Percentiles rank a stretch among this genome's conserved stretches.
Evolutionary conservation across 306 rosid genomes (phyloP).

Genomic region (Albizia julibrissin): DNA sequence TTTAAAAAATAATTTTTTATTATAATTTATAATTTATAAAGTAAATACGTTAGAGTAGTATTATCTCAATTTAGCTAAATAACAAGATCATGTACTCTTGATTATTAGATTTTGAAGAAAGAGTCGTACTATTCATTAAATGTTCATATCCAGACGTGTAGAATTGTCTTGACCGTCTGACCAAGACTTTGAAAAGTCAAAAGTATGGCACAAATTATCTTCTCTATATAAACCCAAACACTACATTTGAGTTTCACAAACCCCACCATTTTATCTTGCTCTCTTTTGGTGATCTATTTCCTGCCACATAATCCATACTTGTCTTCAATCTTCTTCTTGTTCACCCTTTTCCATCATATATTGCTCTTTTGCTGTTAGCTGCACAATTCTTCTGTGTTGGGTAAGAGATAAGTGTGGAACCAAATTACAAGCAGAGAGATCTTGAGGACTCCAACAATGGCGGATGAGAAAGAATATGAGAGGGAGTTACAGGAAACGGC

Average conservation of each 20-base stretch:
- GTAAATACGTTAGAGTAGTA: no score
- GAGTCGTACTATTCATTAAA: no score
- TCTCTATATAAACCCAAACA: neutral
- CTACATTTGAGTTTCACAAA: neutral
- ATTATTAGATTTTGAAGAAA: no score
- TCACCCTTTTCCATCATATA: no score
- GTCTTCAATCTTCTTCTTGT: neutral
- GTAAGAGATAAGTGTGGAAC: no score
- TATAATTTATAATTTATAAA: no score
- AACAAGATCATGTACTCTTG: no score
- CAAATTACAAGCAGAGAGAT: neutral
- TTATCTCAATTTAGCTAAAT: no score
- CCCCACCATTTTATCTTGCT: neutral
- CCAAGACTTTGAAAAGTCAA: neutral
- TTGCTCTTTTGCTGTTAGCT: neutral
- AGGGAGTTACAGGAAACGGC: slow-evolving; percentile 57
- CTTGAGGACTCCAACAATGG: neutral
- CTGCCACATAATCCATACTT: neutral
- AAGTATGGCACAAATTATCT: neutral
- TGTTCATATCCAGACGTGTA: no score
- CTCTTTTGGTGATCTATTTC: neutral
- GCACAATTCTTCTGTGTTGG: neutral
- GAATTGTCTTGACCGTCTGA: neutral
- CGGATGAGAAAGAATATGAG: slow-evolving; percentile 15
- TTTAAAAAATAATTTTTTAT: no score